Evolutionary conservation across 805 yeast genomes (phyloP).

Genomic region (Monosporozyma servazzii): DNA sequence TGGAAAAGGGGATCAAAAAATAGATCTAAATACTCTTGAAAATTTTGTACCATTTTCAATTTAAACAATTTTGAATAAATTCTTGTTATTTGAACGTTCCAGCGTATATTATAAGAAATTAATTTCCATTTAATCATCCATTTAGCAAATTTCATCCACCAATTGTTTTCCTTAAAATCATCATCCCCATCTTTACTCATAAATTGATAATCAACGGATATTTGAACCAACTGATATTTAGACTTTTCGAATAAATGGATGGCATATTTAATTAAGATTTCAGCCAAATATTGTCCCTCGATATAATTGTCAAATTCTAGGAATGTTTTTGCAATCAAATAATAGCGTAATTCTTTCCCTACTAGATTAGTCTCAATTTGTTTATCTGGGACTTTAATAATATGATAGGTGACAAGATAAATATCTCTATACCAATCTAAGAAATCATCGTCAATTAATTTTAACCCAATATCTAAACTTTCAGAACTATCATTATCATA

Average conservation of each 20-base stretch:
- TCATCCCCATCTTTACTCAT: constrained; percentile 4
- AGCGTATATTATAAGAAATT: constrained; percentile 33
- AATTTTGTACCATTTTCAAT: constrained; percentile 17
- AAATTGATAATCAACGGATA: constrained; percentile 30
- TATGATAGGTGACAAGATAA: constrained; percentile 20
- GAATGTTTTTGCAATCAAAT: constrained; percentile 29
- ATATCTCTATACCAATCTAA: constrained; percentile 18
- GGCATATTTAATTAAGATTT: constrained; percentile 27
- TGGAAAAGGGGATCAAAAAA: constrained; percentile 31
- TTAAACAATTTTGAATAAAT: constrained; percentile 21
- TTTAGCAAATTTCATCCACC: constrained; percentile 30
- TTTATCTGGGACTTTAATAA: constrained; percentile 11
- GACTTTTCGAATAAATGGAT: constrained; percentile 30
- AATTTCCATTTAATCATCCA: constrained; percentile 33
- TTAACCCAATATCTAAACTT: constrained; percentile 20
- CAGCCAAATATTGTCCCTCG: constrained; percentile 33
- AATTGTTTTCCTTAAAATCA: constrained; percentile 6
- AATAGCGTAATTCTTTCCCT: constrained; percentile 20
- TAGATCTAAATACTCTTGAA: constrained; percentile 28
- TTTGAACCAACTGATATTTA: constrained; percentile 33
- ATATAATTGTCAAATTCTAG: constrained; percentile 31
- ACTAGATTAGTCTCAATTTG: constrained; percentile 13
- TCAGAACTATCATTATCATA: constrained; percentile 9
- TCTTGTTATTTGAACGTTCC: constrained; percentile 32
- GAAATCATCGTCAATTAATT: constrained; percentile 26